Conservation (phyloP, 345 rosid species). For the Hibiscus tridactylites region DNA sequence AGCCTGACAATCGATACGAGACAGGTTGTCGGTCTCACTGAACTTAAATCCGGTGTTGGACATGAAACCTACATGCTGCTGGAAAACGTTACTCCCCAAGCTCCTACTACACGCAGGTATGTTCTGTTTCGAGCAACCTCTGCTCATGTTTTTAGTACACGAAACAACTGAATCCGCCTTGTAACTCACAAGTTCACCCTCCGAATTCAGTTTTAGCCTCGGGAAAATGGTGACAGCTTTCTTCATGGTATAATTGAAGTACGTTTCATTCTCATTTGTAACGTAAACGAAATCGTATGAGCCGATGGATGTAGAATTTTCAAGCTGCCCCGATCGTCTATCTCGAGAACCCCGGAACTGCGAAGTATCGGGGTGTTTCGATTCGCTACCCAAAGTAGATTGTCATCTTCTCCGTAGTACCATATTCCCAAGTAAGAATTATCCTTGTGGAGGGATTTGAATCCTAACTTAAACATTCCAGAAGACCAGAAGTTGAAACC, state of each 20-base stretch:
- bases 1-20: slow-evolving; percentile 16
- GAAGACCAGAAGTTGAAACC: not conserved
- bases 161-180: slow-evolving; percentile 1
- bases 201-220: not conserved
- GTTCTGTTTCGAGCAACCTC: slow-evolving; percentile 4
- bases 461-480: not conserved
- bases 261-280: not conserved
- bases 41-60: slow-evolving; percentile 5
- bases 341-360: not conserved
- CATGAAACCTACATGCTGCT: not conserved
- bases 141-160: not conserved
- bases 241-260: not conserved
- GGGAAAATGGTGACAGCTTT: not conserved
- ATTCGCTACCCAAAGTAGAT: not conserved
- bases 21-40: slow-evolving; percentile 14
- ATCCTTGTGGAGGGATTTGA: not conserved
- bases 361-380: not conserved
- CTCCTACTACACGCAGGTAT: not conserved
- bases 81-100: not conserved
- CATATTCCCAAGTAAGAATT: not conserved
- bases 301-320: not conserved
- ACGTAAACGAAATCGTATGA: not conserved
- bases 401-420: not conserved
- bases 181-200: slow-evolving; percentile 5
- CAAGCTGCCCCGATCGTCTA: not conserved